Evolutionary conservation across 2,329 filamentous ascomycete species (phyloP), one percentile per base, ranked within the genome.

Genomic region (Phyllosticta citrichinensis): DNA sequence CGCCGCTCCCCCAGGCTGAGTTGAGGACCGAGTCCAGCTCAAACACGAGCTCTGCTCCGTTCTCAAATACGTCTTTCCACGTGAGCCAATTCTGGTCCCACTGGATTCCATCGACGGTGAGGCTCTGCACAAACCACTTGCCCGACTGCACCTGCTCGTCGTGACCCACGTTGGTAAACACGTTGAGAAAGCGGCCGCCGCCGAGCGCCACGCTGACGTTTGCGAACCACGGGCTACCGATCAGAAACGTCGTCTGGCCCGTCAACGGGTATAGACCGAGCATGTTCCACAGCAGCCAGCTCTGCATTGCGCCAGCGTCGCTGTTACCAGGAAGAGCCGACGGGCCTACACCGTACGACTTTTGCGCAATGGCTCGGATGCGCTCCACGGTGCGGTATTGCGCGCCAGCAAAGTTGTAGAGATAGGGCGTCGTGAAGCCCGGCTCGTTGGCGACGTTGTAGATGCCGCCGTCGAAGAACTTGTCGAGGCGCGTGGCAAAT

Each of bases 261-360:
- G 85, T 87, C 64, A 89, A 75, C 1, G 86, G 86, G 65, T 87
- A 88, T 27, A 88, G 73, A 1, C 86, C 86, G 47, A 88, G 79
- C 59, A 66, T 66, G 52, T 64, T 64, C 64, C 64, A 65, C 52
- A 73, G 56, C 3, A 73, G 83, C 83, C 86, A 89, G 8, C 81
- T 84, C 68, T 89, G 85, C 86, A 89, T 88, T 14, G 87, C 84
- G 6, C 87, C 87, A 1, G 85, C 85, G 69, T 89, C 87, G 53
- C 81, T 84, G 70, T 89, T 89, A 0, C 87, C 87, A 0, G 87
- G 87, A 0, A 89, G 75, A 0, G 87, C 87, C 8, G 67, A 68
- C 0, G 77, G 75, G 0, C 80, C 80, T 1, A 80, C 76, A 56
- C 75, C 76, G 72, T 87, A 88, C 72, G 82, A 84, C 14, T 75